Evolutionary conservation across 192 early-diverging fungal species (phyloP).

Genomic region (Rhizoclosmatium globosum): DNA sequence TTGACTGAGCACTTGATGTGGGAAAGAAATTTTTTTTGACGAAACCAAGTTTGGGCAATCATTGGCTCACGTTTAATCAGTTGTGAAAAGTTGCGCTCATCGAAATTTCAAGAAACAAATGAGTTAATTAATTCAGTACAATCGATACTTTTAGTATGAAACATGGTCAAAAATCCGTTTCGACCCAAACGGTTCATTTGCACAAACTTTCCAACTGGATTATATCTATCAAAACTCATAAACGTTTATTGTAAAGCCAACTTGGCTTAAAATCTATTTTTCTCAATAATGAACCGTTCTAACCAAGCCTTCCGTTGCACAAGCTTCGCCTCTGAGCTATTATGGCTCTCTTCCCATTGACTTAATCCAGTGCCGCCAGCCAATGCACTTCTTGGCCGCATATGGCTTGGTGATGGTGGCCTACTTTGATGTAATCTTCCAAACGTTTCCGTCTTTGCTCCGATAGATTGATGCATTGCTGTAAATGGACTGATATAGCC

Average conservation of each 20-base stretch:
- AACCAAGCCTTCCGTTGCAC: slow-evolving; percentile 24
- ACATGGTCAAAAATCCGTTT: too few species aligned
- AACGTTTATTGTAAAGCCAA: not conserved
- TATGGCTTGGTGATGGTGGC: not conserved
- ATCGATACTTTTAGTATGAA: too few species aligned
- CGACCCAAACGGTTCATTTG: too few species aligned
- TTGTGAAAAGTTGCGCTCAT: too few species aligned
- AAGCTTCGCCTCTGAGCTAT: not conserved
- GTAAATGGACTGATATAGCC: slow-evolving; percentile 8
- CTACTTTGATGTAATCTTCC: not conserved
- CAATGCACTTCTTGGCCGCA: not conserved
- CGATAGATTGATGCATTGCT: not conserved
- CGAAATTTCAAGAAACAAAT: too few species aligned
- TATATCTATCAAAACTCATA: not conserved
- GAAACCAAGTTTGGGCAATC: too few species aligned
- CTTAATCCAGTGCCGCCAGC: not conserved
- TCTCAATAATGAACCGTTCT: slow-evolving; percentile 21
- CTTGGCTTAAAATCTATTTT: not conserved
- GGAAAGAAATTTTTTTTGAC: too few species aligned
- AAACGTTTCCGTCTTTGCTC: not conserved
- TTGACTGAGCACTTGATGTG: too few species aligned
- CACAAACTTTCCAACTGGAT: too few species aligned
- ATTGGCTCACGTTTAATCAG: too few species aligned
- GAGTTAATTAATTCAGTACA: too few species aligned
- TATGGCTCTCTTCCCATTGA: slow-evolving; percentile 6